phyloP scores from a whole-genome alignment of 2,329 filamentous ascomycete genomes.

The Graphium sp. region DNA sequence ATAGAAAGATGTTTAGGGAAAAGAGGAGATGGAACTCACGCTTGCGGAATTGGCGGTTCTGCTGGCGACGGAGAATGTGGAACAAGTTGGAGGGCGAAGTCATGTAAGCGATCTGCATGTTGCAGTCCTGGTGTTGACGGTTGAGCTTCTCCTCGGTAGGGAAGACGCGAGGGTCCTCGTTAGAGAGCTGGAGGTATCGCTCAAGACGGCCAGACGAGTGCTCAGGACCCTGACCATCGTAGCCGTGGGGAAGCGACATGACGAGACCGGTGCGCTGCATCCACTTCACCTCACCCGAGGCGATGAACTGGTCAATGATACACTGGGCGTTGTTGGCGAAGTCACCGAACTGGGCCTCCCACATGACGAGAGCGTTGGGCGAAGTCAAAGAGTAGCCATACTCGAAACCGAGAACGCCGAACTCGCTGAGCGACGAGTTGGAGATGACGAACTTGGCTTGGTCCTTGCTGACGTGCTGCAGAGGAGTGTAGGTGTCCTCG shows the following conservation, averaged over 20 bases:
- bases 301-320: slow-evolving; percentile 97
- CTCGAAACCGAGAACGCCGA: slow-evolving; percentile 77
- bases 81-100: slow-evolving; percentile 94
- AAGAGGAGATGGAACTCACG: slow-evolving; percentile 40
- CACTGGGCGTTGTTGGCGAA: slow-evolving; percentile 99
- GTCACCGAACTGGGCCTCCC: slow-evolving; percentile 98
- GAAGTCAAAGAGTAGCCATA: slow-evolving; percentile 97
- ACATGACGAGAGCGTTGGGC: slow-evolving; percentile 94
- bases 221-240: slow-evolving; percentile 95
- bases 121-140: slow-evolving; percentile 97
- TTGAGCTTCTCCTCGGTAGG: slow-evolving; percentile 77
- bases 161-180: slow-evolving; percentile 92
- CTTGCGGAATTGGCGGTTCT: slow-evolving; percentile 98
- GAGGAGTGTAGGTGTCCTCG: slow-evolving; percentile 81
- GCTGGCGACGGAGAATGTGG: slow-evolving; percentile 90
- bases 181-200: slow-evolving; percentile 91
- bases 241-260: slow-evolving; percentile 91
- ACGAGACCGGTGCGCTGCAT: slow-evolving; percentile 94
- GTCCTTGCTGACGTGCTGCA: slow-evolving; percentile 76
- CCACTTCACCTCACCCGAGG: slow-evolving; percentile 96
- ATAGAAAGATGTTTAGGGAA: slow-evolving; percentile 2
- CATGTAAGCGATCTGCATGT: slow-evolving; percentile 97
- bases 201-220: slow-evolving; percentile 96
- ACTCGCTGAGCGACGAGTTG: slow-evolving; percentile 72
- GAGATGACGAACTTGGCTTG: slow-evolving; percentile 94